Base-by-base conservation (phyloP, 2,329 filamentous ascomycete genomes). In the Apiospora aurea region DNA sequence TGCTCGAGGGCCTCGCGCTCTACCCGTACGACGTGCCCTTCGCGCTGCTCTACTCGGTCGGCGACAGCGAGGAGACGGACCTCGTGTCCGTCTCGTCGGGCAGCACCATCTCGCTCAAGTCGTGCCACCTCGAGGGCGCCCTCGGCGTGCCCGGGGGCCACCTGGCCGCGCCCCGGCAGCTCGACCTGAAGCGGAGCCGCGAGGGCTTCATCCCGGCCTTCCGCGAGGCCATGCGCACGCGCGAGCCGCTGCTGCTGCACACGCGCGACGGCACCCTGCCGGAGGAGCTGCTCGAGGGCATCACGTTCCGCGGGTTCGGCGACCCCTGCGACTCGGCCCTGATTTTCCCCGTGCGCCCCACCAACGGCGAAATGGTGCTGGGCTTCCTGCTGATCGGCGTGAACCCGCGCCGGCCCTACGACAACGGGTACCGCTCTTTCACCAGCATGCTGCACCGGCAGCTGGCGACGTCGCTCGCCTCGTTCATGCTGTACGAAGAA, bases 401-500 rank as follows among this genome's bases (percentile, higher is more conserved):
- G 16, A 92, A 92, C 75, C 89, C 90, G 13, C 82, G 89, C 44
- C 82, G 90, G 70, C 89, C 89, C 0, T 91, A 89, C 75, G 90
- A 92, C 75, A 87, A 90, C 71, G 89, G 91, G 72, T 92, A 92
- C 76, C 86, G 85, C 69, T 81, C 89, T 0, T 92, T 92, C 73
- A 82, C 91, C 2, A 85, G 76, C 29, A 76, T 82, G 69, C 74
- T 85, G 0, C 83, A 82, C 67, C 77, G 81, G 16, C 91, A 82
- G 77, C 81, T 92, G 2, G 89, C 87, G 0, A 91, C 89, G 0
- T 91, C 89, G 0, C 80, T 92, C 29, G 90, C 90, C 2, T 91
- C 90, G 0, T 88, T 91, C 0, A 89, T 92, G 0, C 81, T 92
- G 0, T 91, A 91, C 69, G 89, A 91, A 77, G 89, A 91, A 72